Evolutionary conservation across 164 flowering plant genomes (phyloP).

Genomic region (Cinnamomum micranthum): DNA sequence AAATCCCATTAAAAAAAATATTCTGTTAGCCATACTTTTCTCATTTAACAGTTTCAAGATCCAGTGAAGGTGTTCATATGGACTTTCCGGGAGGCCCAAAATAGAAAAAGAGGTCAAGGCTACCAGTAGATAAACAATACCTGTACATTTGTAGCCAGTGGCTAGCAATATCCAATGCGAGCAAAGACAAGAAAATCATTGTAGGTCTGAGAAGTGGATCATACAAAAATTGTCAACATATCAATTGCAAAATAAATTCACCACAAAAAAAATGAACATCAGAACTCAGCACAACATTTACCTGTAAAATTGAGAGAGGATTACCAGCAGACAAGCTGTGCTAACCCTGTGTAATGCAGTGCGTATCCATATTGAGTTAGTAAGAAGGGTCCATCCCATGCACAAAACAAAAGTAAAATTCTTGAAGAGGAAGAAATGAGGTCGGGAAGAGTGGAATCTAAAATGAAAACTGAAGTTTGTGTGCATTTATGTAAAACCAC

Average conservation of each 20-base stretch:
- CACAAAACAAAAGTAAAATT: background rate
- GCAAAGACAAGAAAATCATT: constrained; percentile 66
- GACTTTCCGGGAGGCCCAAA: background rate
- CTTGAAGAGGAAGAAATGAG: background rate
- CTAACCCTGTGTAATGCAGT: constrained; percentile 62
- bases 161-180: constrained; percentile 84
- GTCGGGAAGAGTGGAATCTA: background rate
- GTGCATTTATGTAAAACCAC: constrained; percentile 1
- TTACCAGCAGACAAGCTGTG: constrained; percentile 84
- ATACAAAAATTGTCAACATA: constrained; percentile 2
- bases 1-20: background rate
- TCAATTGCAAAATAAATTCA: background rate
- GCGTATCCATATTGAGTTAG: background rate
- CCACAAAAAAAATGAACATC: background rate
- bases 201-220: constrained; percentile 57
- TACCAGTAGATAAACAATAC: constrained; percentile 26
- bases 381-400: background rate
- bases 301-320: constrained; percentile 89
- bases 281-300: constrained; percentile 11
- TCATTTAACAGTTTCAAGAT: background rate
- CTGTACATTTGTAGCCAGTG: constrained; percentile 99
- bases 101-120: background rate
- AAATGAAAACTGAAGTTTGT: background rate
- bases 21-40: too few species aligned
- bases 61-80: background rate